Base-by-base conservation (phyloP, 306 rosid species). In the Rubus parviflorus region DNA sequence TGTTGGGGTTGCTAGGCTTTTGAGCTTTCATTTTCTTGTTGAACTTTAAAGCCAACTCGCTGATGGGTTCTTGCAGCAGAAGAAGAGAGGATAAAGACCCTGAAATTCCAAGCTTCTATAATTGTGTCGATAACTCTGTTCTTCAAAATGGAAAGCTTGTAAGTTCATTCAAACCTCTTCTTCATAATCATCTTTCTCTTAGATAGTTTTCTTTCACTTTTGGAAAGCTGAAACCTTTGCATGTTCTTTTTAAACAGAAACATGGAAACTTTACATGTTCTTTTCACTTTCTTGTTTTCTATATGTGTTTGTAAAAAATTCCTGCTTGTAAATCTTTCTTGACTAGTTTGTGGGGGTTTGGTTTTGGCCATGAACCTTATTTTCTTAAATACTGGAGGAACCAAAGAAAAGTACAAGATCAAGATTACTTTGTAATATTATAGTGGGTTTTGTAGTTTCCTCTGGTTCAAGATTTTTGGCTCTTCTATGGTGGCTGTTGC, bases 11-110 rank as follows among this genome's bases (percentile, higher is more conserved):
- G 8, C 48, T 7, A 56, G 30, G 62, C 35, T 8, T 56, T 20
- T 56, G 12, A n/a, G 14, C 30, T 56, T 20, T 56, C 62, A 20
- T 8, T 56, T 56, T 56, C 5, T 25, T 13, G 37, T 60, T 25
- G 17, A 60, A 23, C 40, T 7, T 23, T 60, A 9, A 57, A 57
- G 6, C 15, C 6, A 57, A 13, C 38, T 25, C 41, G 25, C 2
- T 60, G 66, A 60, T 60, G 41, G 66, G 41, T 60, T 60, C 66
- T 61, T 61, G 66, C 19, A 23, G 66, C 66, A 30, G 66, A 61
- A 60, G 65, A 60, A 61, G 66, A 13, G 41, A 61, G 19, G 9
- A 25, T 61, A 41, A 0, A 61, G 38, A 61, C 41, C 4, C 37
- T 61, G 10, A 61, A 13, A 12, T 13, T 30, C 66, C 66, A 61